Base-by-base conservation (phyloP, 2,329 filamentous ascomycete species). In the Penicillium brevicompactum region DNA sequence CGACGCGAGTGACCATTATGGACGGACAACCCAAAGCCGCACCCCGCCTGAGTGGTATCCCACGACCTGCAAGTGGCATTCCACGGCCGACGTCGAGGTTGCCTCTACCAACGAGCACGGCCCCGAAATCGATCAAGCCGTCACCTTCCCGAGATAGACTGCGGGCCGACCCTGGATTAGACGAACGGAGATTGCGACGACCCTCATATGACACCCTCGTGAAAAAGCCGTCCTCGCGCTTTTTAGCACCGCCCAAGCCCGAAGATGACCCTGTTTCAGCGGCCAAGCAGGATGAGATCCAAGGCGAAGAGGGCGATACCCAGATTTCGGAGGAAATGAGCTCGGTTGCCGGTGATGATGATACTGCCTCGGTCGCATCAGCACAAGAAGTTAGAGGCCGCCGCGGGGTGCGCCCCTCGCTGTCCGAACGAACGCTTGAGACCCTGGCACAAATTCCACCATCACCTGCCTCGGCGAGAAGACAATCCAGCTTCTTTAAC, bases 391-490 rank as follows among this genome's bases (percentile, higher is more conserved):
- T 43, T 24, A 62, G 70, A 37, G 69, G 65, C 34, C 66, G 66
- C 16, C 55, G 55, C 41, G 55, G 53, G 31, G 52, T 56, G 27
- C 67, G 67, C 5, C 67, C 73, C 14, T 75, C 74, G 5, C 58
- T 97, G 4, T 86, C 89, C 0, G 92, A 97, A 65, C 82, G 93
- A 55, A 95, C 92, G 0, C 87, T 96, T 41, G 91, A 96, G 70
- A 96, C 91, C 0, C 77, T 97, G 5, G 83, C 91, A 3, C 84
- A 86, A 45, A 78, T 96, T 30, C 90, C 92, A 0, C 86, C 90
- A 0, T 94, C 92, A 0, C 92, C 92, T 4, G 84, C 84, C 0
- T 73, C 89, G 44, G 84, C 81, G 49, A 84, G 85, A 55, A 84
- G 86, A 51, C 78, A 83, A 8, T 91, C 90, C 0, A 86, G 84